These are phyloP conservation scores for Colletotrichum scovillei DNA, from an alignment of 2,329 filamentous ascomycete genomes.

Conservation along the genomic window DNA sequence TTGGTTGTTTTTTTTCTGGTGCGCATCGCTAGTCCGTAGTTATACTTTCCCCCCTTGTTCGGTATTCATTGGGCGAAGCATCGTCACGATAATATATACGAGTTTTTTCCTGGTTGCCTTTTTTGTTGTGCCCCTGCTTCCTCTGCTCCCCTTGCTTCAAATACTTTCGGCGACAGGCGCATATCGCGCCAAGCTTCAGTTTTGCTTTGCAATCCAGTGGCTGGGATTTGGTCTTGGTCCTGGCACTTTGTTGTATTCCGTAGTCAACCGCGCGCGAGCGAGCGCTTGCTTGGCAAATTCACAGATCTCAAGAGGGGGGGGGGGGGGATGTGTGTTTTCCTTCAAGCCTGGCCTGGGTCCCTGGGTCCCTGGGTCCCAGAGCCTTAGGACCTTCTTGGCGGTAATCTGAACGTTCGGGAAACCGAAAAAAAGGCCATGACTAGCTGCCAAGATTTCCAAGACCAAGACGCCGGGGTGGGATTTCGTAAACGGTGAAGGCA, in stretches of 20 bases:
- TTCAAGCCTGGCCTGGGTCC: background rate
- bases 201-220: background rate
- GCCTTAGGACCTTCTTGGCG: background rate
- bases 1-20: background rate
- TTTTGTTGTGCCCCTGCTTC: background rate
- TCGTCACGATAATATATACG: background rate
- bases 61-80: background rate
- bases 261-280: background rate
- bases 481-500: background rate
- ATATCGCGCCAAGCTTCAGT: background rate
- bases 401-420: background rate
- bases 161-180: background rate
- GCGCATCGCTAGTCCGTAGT: no score
- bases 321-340: background rate
- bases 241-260: background rate
- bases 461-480: background rate
- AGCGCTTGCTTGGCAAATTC: background rate
- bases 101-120: background rate
- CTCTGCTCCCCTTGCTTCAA: no score
- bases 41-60: no score
- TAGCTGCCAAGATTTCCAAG: background rate
- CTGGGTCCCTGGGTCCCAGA: background rate
- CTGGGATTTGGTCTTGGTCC: background rate
- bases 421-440: background rate
- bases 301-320: background rate